Conservation (phyloP, 148 eudicot genomes). For the Rhododendron mucronatum region DNA sequence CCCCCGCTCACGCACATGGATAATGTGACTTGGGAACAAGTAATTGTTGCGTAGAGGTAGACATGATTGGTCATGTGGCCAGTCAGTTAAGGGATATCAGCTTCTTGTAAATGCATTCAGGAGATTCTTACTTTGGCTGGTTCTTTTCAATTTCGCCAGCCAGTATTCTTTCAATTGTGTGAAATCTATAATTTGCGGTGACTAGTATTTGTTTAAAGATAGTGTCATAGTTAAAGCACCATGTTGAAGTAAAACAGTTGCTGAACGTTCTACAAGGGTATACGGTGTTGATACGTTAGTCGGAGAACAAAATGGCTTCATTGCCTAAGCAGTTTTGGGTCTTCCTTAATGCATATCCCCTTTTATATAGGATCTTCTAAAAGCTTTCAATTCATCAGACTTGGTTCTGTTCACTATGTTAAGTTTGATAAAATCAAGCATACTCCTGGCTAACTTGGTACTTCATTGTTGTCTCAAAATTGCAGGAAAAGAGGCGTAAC, state of each 20-base stretch:
- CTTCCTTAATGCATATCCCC: not conserved
- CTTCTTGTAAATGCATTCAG: not conserved
- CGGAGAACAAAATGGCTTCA: not conserved
- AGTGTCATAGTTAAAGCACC: not conserved
- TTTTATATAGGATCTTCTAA: not conserved
- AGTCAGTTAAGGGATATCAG: not conserved
- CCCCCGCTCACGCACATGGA: not conserved
- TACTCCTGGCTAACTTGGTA: constrained; percentile 3
- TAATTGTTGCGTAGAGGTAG: not conserved
- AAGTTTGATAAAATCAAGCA: not conserved
- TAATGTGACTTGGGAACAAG: not conserved
- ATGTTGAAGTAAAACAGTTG: not conserved
- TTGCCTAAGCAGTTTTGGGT: not conserved
- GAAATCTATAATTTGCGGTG: not conserved
- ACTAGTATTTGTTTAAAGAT: not conserved
- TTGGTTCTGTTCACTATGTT: not conserved
- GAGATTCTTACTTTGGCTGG: not conserved
- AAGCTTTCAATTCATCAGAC: not conserved
- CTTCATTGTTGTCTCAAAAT: constrained; percentile 10
- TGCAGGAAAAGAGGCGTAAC: constrained; percentile 85
- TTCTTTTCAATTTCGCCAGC: too few species aligned
- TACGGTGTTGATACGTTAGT: not conserved
- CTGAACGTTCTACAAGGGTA: not conserved
- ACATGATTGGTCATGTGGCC: not conserved
- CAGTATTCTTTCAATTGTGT: too few species aligned